phyloP scores from a whole-genome alignment of 148 eudicot species.

The Chenopodium formosanum region DNA sequence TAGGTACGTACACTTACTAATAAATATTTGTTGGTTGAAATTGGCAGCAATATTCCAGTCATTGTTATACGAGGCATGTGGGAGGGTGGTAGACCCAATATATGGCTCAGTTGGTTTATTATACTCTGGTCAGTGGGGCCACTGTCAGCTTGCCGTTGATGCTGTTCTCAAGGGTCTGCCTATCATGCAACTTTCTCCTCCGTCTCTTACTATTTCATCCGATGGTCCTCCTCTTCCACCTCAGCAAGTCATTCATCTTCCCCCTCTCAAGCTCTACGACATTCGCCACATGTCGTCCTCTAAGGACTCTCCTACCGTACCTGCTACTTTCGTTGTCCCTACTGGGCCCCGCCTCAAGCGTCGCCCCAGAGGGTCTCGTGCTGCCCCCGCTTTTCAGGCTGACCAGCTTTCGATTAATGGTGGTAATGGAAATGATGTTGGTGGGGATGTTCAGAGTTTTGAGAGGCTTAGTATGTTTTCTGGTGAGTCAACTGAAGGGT shows the following conservation, averaged over 20 bases:
- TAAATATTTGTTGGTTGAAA: background rate
- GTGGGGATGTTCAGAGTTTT: slow-evolving; percentile 18
- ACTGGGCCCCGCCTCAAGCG: slow-evolving; percentile 23
- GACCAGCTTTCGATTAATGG: slow-evolving; percentile 17
- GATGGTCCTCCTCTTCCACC: slow-evolving; percentile 17
- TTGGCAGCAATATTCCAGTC: slow-evolving; percentile 59
- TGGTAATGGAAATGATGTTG: background rate
- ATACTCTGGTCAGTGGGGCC: slow-evolving; percentile 58
- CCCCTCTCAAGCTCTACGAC: slow-evolving; percentile 40
- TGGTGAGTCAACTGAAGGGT: slow-evolving; percentile 40
- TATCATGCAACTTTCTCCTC: slow-evolving; percentile 32
- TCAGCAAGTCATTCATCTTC: slow-evolving; percentile 14
- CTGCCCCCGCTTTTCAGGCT: background rate
- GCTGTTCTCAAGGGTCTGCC: slow-evolving; percentile 54
- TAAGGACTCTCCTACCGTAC: background rate
- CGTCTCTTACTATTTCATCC: background rate
- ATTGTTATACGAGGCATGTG: slow-evolving; percentile 74
- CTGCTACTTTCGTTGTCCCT: slow-evolving; percentile 5
- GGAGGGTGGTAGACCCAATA: slow-evolving; percentile 68
- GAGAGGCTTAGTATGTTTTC: slow-evolving; percentile 39
- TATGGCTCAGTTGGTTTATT: slow-evolving; percentile 65
- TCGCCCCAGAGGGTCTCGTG: background rate
- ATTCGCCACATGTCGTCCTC: slow-evolving; percentile 42
- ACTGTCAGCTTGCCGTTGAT: slow-evolving; percentile 66
- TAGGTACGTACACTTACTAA: background rate